phyloP scores from a whole-genome alignment of 768 basidiomycete genomes.

The Chiua virens region DNA sequence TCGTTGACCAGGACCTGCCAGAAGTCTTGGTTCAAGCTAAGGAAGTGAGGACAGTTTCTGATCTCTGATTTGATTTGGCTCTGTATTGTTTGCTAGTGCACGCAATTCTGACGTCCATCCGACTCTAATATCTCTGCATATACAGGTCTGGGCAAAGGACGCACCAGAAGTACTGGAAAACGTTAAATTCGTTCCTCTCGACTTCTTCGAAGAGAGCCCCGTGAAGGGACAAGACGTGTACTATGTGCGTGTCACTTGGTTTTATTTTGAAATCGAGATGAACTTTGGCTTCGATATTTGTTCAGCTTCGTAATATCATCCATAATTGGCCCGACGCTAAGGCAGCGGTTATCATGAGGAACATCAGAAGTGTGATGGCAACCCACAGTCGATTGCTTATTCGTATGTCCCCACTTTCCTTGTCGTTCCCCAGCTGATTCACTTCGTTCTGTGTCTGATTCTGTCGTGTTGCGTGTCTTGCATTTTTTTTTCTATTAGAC shows the following conservation, averaged over 20 bases:
- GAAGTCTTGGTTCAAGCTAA: conserved; percentile 20
- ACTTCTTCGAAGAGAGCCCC: conserved; percentile 32
- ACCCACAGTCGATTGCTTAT: conserved; percentile 26
- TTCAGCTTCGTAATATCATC: conserved; percentile 20
- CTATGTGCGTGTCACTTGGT: conserved; percentile 24
- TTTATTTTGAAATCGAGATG: neutral
- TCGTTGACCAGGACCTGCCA: conserved; percentile 34
- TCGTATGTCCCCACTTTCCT: conserved; percentile 19
- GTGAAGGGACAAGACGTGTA: conserved; percentile 30
- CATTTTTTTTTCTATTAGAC: too few relatives aligned
- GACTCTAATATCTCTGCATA: neutral
- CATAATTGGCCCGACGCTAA: conserved; percentile 32
- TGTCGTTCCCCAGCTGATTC: too few relatives aligned
- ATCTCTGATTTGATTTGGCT: neutral
- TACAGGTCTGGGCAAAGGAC: conserved; percentile 24
- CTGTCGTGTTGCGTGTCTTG: too few relatives aligned
- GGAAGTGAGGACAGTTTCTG: conserved; percentile 8
- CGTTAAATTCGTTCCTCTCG: conserved; percentile 28
- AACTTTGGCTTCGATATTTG: neutral
- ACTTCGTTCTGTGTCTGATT: too few relatives aligned
- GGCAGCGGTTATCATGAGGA: conserved; percentile 20
- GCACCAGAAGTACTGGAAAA: conserved; percentile 25
- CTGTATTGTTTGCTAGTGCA: too few relatives aligned
- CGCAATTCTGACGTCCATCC: neutral
- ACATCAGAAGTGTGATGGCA: conserved; percentile 24